Evolutionary conservation across 306 rosid genomes (phyloP).

Genomic region (Cicer chorassanicum): DNA sequence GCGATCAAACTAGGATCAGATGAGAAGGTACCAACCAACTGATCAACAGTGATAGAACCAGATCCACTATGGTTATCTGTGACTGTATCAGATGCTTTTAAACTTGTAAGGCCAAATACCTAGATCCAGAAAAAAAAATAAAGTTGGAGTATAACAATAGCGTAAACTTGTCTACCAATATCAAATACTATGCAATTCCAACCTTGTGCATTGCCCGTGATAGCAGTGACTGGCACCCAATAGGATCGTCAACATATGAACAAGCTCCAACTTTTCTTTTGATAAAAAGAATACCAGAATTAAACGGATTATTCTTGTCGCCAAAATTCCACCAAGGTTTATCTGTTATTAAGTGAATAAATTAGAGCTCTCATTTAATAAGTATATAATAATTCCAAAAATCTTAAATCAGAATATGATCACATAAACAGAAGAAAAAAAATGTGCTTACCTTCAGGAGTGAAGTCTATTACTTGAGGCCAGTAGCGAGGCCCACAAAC

Average conservation of each 20-base stretch:
- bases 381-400: constrained; percentile 29
- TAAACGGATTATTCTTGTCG: constrained; percentile 81
- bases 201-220: constrained; percentile 99
- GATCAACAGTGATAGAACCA: constrained; percentile 83
- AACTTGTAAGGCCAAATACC: constrained; percentile 87
- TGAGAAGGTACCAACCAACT: constrained; percentile 90
- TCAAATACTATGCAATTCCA: constrained; percentile 29
- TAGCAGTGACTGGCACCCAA: constrained; percentile 91
- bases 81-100: constrained; percentile 54
- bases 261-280: constrained; percentile 98
- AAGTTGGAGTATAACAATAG: constrained; percentile 16
- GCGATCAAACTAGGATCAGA: constrained; percentile 98
- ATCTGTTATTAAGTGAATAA: constrained; percentile 58
- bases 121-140: constrained; percentile 51
- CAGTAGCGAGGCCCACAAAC: constrained; percentile 97
- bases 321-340: constrained; percentile 94
- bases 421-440: constrained; percentile 35
- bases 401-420: constrained; percentile 21
- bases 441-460: constrained; percentile 70
- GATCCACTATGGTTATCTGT: constrained; percentile 56
- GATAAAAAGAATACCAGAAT: constrained; percentile 87
- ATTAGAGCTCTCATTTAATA: constrained; percentile 36
- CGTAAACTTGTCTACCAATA: constrained; percentile 22
- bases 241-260: constrained; percentile 96
- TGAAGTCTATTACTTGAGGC: constrained; percentile 83